Evolutionary conservation across 306 rosid genomes (phyloP), one percentile per base, ranked within the genome.

Genomic region (Acacia melanoxylon): DNA sequence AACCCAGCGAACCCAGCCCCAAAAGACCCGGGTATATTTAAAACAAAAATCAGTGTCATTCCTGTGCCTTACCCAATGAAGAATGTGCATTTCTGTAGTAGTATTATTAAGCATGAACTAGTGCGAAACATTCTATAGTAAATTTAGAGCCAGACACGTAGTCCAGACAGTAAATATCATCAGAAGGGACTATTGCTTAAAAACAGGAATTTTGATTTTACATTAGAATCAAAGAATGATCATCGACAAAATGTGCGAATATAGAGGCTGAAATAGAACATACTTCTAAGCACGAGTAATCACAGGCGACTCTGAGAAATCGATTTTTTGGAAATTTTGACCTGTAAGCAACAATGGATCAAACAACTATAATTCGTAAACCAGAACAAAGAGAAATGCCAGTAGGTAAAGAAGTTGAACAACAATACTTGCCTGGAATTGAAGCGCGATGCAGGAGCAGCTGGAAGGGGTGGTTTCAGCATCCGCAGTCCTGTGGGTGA

Each of bases 201-300:
- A 10, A 22, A 42, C 27, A 44, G 9, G 54, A 42, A 69, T 31
- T 69, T n/a, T 22, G 35, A 68, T 37, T 56, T 56, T 12, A 42
- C 20, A 5, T 69, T 22, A 69, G 42, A 41, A n/a, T 69, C 27
- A 42, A 69, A 58, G 72, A 35, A 70, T 41, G 13, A 14, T 10
- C 13, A 69, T 22, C 9, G 9, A 29, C 7, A 13, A 68, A 56
- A 56, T 46, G 51, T 46, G 51, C 51, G 80, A 49, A 74, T 86
- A 61, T 78, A 91, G 35, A 56, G 59, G 17, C 22, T 19, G 22
- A 52, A 56, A n/a, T n/a, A 56, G 62, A 9, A 56, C 63, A 56
- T 56, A 56, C 63, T 56, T 56, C 27, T n/a, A 56, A 56, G 63
- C 27, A 56, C 4, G 63, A 56, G 63, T 56, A 56, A n/a, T 56